Base-by-base conservation (phyloP, 164 flowering plant genomes). In the Buxus sempervirens region DNA sequence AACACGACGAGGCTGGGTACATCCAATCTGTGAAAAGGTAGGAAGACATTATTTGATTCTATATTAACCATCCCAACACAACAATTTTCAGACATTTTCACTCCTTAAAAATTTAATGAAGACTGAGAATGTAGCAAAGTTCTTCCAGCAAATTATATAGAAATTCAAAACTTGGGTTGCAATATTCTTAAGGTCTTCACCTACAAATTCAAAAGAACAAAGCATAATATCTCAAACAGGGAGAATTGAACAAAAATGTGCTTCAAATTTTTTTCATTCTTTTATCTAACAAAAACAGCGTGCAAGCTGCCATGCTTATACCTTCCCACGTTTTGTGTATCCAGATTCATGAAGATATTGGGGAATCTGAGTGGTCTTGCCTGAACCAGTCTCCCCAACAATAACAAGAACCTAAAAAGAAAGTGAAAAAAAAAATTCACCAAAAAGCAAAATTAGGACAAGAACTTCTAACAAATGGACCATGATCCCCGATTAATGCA, bases 351-450 rank as follows among this genome's bases (percentile, higher is more conserved):
- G 97, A 68, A 95, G 94, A 80, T 89, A 95, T 62, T 95, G 99
- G 21, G 99, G 99, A 70, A 95, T 89, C 81, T 95, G 99, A 7
- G 99, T 95, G 5, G 97, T 92, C 78, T 95, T 95, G 48, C 99
- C 99, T 36, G 99, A 95, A 66, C 99, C 99, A 55, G 99, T 95
- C 80, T 95, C 99, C 58, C 99, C 99, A 58, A 95, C 97, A 65
- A 92, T 95, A 14, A 95, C 85, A 68, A 95, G 87, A 78, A 95
- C 91, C 98, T 94, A 65, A 5, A 32, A 53, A 49, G n/a, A 4
- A 49, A 27, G 26, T 13, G 51, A 42, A 65, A 25, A 9, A 38
- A 21, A 65, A 25, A 9, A 38, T 18, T 3, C 56, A 32, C 24
- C 32, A 48, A 48, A 13, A 18, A 24, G 25, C 55, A 58, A 6